Conservation (phyloP, 768 basidiomycete genomes). For the Tephrocybe sp. region DNA sequence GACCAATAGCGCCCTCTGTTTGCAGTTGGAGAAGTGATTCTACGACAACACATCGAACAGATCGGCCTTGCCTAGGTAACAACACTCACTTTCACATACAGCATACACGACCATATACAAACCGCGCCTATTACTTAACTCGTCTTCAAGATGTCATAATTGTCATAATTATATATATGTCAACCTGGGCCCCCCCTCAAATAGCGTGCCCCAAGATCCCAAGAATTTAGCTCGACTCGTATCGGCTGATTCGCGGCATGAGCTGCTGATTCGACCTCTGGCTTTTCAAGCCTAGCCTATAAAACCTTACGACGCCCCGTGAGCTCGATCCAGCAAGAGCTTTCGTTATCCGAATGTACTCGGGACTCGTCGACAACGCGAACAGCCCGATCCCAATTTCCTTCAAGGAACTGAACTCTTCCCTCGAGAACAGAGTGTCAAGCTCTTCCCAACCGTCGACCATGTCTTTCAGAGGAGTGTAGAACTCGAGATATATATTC, state of each 20-base stretch:
- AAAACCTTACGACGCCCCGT: constrained; percentile 33
- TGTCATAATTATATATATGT: background rate
- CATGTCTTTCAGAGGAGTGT: constrained; percentile 36
- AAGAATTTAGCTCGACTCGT: constrained; percentile 20
- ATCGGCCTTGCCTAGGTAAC: constrained; percentile 41
- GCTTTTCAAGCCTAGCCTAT: constrained; percentile 41
- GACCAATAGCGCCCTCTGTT: background rate
- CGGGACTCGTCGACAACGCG: constrained; percentile 30
- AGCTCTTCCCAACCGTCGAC: constrained; percentile 32
- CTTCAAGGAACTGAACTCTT: constrained; percentile 26
- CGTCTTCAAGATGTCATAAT: background rate
- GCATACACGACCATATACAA: constrained; percentile 1
- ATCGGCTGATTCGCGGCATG: constrained; percentile 36
- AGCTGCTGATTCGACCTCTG: constrained; percentile 36
- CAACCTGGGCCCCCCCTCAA: background rate
- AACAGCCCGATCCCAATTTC: constrained; percentile 44
- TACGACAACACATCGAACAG: constrained; percentile 62
- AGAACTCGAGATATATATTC: constrained; percentile 40
- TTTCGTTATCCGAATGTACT: constrained; percentile 33
- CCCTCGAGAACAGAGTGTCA: constrained; percentile 32
- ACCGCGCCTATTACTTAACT: background rate
- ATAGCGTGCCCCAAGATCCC: background rate
- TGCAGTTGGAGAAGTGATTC: constrained; percentile 65
- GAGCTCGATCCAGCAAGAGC: constrained; percentile 27
- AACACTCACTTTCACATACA: background rate